phyloP scores from a whole-genome alignment of 2,329 filamentous ascomycete species.

The Penicillium sp. region DNA sequence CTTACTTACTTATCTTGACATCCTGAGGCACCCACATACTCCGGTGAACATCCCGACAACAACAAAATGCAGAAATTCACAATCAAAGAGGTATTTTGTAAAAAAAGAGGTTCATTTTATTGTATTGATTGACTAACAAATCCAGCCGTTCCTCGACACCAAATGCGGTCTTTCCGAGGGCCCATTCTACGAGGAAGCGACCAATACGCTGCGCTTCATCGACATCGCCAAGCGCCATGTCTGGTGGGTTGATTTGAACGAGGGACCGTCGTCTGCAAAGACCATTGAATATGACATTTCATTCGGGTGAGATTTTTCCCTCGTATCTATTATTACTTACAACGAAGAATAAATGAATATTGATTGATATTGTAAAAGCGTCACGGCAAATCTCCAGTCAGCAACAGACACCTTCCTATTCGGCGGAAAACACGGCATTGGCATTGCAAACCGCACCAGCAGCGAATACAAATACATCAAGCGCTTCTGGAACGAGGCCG shows the following conservation, averaged over 20 bases:
- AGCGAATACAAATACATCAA: constrained; percentile 7
- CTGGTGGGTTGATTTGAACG: constrained; percentile 11
- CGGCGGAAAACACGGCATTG: constrained; percentile 72
- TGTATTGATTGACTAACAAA: not conserved
- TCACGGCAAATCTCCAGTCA: constrained; percentile 70
- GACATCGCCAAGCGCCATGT: constrained; percentile 57
- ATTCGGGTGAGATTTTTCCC: constrained; percentile 32
- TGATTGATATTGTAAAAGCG: constrained; percentile 26
- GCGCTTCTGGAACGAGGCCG: constrained; percentile 9
- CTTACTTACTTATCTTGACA: not conserved
- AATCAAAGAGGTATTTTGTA: constrained; percentile 9
- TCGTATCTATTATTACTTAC: not conserved
- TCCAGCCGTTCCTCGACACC: constrained; percentile 21
- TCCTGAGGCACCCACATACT: not conserved
- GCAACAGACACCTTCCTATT: constrained; percentile 64
- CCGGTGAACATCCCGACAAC: not conserved
- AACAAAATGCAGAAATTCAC: constrained; percentile 12
- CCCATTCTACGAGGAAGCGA: constrained; percentile 23
- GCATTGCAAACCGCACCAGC: constrained; percentile 27
- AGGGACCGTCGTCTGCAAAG: constrained; percentile 43
- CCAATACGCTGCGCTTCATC: constrained; percentile 39
- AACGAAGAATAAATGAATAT: not conserved
- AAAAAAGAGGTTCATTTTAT: not conserved
- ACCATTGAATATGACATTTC: constrained; percentile 53
- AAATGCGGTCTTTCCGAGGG: constrained; percentile 25